phyloP scores from a whole-genome alignment of 2,329 filamentous ascomycete species.

The Cladosporium cucumerinum region DNA sequence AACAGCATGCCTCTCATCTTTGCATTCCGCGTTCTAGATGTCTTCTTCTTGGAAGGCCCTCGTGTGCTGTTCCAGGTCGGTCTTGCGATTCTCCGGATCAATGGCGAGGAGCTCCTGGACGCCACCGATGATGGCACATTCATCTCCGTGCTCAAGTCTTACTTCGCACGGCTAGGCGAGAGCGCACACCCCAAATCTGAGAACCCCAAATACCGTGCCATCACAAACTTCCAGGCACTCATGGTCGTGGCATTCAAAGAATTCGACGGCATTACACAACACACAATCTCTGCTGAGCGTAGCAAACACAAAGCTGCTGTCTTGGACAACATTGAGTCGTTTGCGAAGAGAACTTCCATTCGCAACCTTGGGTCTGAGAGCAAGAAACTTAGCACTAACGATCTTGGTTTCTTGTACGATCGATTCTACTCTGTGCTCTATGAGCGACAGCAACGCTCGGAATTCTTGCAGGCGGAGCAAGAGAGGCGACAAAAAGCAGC shows the following conservation, averaged over 20 bases:
- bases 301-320: slow-evolving; percentile 92
- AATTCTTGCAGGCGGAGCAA: slow-evolving; percentile 65
- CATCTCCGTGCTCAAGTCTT: slow-evolving; percentile 91
- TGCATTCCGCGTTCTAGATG: slow-evolving; percentile 91
- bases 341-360: slow-evolving; percentile 94
- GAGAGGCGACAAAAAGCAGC: slow-evolving; percentile 66
- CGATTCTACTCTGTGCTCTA: slow-evolving; percentile 90
- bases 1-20: slow-evolving; percentile 99
- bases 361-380: slow-evolving; percentile 93
- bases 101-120: slow-evolving; percentile 91
- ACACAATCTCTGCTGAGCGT: slow-evolving; percentile 82
- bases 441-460: slow-evolving; percentile 80
- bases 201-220: slow-evolving; percentile 87
- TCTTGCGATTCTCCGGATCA: slow-evolving; percentile 92
- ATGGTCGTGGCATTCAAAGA: slow-evolving; percentile 99
- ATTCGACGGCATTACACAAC: slow-evolving; percentile 92
- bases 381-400: slow-evolving; percentile 80
- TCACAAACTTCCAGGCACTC: slow-evolving; percentile 93
- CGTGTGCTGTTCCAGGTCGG: slow-evolving; percentile 98
- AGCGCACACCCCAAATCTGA: slow-evolving; percentile 94
- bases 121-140: slow-evolving; percentile 93
- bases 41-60: slow-evolving; percentile 96
- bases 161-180: slow-evolving; percentile 90
- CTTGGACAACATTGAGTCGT: slow-evolving; percentile 92
- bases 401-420: slow-evolving; percentile 88